Base-by-base conservation (phyloP, 1,284 basidiomycete species). In the Crucibulum parvulum region DNA sequence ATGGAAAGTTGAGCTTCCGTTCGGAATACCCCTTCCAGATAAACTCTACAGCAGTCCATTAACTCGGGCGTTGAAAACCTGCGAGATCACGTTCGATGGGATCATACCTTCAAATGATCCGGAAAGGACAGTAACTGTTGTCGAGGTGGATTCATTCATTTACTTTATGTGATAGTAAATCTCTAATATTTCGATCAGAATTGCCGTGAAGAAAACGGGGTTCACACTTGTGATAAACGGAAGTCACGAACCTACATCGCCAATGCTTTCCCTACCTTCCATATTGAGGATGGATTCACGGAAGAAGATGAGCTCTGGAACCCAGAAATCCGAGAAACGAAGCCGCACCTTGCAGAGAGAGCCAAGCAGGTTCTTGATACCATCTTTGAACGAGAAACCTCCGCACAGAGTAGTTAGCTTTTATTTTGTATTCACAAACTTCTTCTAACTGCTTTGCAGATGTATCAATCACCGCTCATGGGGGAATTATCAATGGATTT, bases 251-350 rank as follows among this genome's bases (percentile, higher is more conserved):
- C 86, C 0, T 81, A 84, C 53, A 88, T 96, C 55, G 62, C 73
- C 0, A 63, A 71, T 0, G 72, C 80, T 1, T 95, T 91, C 66
- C 90, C 92, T 0, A 70, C 75, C 6, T 90, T 91, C 69, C 64
- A 55, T 1, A 86, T 95, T 59, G 92, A 95, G 67, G 71, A 78
- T 0, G 85, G 82, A 0, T 89, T 96, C 62, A 77, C 84, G 0
- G 94, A 96, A 69, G 79, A 87, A 24, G 94, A 96, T 71, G 74
- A 83, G 31, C 75, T 92, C 1, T 95, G 92, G 91, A 79, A 77
- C 11, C 65, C 85, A 0, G 83, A 89, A 57, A 79, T 84, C 53
- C 83, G 93, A 37, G 94, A 97, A 72, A 84, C 84, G 0, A 75
- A 83, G 39, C 75, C 66, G 0, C 84, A 91, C 56, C 80, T 89